phyloP scores from a whole-genome alignment of 2,329 filamentous ascomycete species.

The Xylariaceae sp. region DNA sequence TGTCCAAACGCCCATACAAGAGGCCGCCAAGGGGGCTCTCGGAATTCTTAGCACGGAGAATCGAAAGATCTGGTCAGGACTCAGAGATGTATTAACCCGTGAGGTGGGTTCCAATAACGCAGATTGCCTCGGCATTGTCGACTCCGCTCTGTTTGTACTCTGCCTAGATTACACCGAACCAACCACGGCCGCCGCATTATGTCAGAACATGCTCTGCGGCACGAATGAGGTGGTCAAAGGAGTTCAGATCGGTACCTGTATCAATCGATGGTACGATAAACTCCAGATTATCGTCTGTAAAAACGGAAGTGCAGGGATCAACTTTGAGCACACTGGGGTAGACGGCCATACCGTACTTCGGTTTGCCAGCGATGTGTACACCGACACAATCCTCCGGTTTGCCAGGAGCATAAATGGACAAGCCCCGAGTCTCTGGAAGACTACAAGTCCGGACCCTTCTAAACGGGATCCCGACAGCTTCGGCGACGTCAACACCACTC shows the following conservation, averaged over 20 bases:
- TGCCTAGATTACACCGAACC: slow-evolving; percentile 93
- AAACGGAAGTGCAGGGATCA: slow-evolving; percentile 97
- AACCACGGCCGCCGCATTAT: slow-evolving; percentile 72
- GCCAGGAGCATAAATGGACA: slow-evolving; percentile 92
- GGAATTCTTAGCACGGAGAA: slow-evolving; percentile 96
- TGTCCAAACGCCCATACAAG: slow-evolving; percentile 79
- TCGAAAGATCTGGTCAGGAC: slow-evolving; percentile 87
- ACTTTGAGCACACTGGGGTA: slow-evolving; percentile 97
- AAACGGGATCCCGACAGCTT: slow-evolving; percentile 90
- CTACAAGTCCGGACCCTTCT: slow-evolving; percentile 81
- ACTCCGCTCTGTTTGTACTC: slow-evolving; percentile 86
- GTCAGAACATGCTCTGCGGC: slow-evolving; percentile 97
- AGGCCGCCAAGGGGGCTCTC: slow-evolving; percentile 89
- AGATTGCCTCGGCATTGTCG: slow-evolving; percentile 91
- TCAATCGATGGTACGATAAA: slow-evolving; percentile 99
- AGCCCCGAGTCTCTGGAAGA: slow-evolving; percentile 87
- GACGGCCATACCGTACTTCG: slow-evolving; percentile 95
- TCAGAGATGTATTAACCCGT: slow-evolving; percentile 79
- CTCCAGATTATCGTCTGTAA: slow-evolving; percentile 98
- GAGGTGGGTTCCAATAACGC: slow-evolving; percentile 90
- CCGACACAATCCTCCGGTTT: slow-evolving; percentile 93
- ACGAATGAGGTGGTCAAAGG: slow-evolving; percentile 87
- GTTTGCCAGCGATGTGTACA: slow-evolving; percentile 94
- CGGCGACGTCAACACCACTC: slow-evolving; percentile 86
- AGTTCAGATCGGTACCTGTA: slow-evolving; percentile 94